Conservation (phyloP, 1,284 basidiomycete species). For the Trichosporon faecale region DNA sequence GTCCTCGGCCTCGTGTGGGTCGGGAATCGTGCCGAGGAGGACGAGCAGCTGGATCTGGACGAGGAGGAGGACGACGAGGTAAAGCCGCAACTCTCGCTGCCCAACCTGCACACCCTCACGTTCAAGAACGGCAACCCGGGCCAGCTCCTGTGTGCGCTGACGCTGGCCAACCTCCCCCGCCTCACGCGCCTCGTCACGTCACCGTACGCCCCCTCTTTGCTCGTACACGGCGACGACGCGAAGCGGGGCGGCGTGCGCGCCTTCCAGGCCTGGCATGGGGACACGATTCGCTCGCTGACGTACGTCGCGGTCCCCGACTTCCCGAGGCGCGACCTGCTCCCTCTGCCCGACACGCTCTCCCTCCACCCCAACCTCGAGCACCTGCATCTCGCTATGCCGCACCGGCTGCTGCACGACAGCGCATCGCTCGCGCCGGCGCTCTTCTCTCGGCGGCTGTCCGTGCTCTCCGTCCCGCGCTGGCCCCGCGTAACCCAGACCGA, state of each 20-base stretch:
- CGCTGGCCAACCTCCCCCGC: slow-evolving; percentile 62
- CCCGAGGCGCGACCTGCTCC: slow-evolving; percentile 65
- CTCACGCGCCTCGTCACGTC: slow-evolving; percentile 69
- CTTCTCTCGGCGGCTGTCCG: slow-evolving; percentile 47
- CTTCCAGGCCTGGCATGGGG: slow-evolving; percentile 66
- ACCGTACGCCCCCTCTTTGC: slow-evolving; percentile 13
- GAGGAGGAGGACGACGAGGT: slow-evolving; percentile 2
- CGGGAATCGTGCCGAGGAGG: slow-evolving; percentile 44
- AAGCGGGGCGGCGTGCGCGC: slow-evolving; percentile 55
- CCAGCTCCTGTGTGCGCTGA: slow-evolving; percentile 62
- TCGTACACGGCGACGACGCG: slow-evolving; percentile 19
- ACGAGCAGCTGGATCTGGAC: neutral
- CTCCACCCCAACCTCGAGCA: slow-evolving; percentile 46
- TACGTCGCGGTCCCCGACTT: slow-evolving; percentile 59
- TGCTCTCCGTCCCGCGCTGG: slow-evolving; percentile 64
- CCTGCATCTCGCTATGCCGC: slow-evolving; percentile 36
- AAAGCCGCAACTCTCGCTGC: slow-evolving; percentile 49
- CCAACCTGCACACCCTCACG: slow-evolving; percentile 62
- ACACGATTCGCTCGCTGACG: slow-evolving; percentile 61
- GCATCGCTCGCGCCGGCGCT: slow-evolving; percentile 18
- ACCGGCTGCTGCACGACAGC: slow-evolving; percentile 33
- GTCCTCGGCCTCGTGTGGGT: slow-evolving; percentile 63
- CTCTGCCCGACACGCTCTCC: slow-evolving; percentile 55
- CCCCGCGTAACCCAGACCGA: slow-evolving; percentile 17
- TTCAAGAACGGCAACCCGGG: slow-evolving; percentile 67